phyloP scores from a whole-genome alignment of 805 yeast species.

The Ogataea pini region DNA sequence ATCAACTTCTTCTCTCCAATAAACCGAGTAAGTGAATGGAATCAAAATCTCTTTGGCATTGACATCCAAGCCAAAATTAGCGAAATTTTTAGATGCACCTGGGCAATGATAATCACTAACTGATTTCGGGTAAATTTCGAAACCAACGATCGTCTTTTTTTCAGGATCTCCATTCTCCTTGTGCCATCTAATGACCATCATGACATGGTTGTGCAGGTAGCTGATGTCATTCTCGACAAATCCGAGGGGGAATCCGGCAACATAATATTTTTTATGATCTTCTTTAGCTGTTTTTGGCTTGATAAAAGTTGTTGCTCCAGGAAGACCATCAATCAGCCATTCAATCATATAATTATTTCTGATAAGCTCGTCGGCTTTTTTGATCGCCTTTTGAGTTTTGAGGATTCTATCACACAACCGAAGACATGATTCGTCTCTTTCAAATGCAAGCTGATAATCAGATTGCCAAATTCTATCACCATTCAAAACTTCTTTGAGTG shows the following conservation, averaged over 20 bases:
- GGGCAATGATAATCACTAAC: slow-evolving; percentile 71
- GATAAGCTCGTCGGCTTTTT: slow-evolving; percentile 60
- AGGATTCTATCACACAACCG: slow-evolving; percentile 69
- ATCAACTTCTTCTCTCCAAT: slow-evolving; percentile 80
- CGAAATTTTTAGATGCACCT: slow-evolving; percentile 62
- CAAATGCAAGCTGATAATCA: slow-evolving; percentile 64
- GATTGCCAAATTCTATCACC: slow-evolving; percentile 83
- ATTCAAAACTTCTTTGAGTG: slow-evolving; percentile 72
- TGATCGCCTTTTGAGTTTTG: slow-evolving; percentile 45
- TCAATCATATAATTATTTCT: slow-evolving; percentile 73
- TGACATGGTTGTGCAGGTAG: slow-evolving; percentile 75
- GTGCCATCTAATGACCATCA: slow-evolving; percentile 77
- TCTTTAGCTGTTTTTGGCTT: slow-evolving; percentile 54
- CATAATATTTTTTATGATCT: slow-evolving; percentile 57
- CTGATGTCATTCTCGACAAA: slow-evolving; percentile 59
- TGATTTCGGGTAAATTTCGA: slow-evolving; percentile 86
- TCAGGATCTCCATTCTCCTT: slow-evolving; percentile 40
- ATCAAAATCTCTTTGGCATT: slow-evolving; percentile 45
- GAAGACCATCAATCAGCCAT: slow-evolving; percentile 81
- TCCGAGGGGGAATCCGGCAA: slow-evolving; percentile 87
- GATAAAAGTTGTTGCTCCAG: slow-evolving; percentile 84
- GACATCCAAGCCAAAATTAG: slow-evolving; percentile 54
- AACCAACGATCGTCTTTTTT: slow-evolving; percentile 72
- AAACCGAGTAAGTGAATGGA: slow-evolving; percentile 82
- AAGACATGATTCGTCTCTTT: slow-evolving; percentile 63